Base-by-base conservation (phyloP, 179 eudicot species). In the Beta lomatogona region DNA sequence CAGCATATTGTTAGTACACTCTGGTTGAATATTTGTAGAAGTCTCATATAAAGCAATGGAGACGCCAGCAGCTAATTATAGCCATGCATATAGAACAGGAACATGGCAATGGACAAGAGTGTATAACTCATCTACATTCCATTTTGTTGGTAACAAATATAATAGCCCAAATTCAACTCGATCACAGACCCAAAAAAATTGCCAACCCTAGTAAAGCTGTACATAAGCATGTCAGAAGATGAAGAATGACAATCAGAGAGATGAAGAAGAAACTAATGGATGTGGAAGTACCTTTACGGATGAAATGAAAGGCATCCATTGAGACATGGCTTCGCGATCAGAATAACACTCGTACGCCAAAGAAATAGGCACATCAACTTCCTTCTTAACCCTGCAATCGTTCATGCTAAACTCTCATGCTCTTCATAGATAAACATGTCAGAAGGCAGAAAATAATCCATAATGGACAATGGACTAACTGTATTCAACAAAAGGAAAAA, bases 251-350 rank as follows among this genome's bases (percentile, higher is more conserved):
- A n/a, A n/a, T 8, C 25, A 0, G 8, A 10, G 59, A 48, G 22
- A 6, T 36, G 41, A 66, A 41, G 48, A 36, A 6, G 1, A 10
- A 16, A 22, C 41, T 36, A 36, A 22, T 45, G 67, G 31, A 53
- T 36, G 46, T 18, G 11, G 7, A 74, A 18, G 57, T 21, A 88
- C 98, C 99, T 95, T 86, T 9, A 95, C 97, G 69, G 95, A 74
- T 11, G 98, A 94, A 87, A 95, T 95, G 90, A 94, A 95, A 12
- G 97, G 97, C 98, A 95, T 95, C 99, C 99, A 95, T 9, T 82
- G 87, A 76, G 99, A 89, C 77, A 94, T 94, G 85, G 96, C 91
- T 87, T 96, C 96, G 21, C 98, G 95, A 77, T 96, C 96, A 18
- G 87, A 89, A 87, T 94, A 96, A 77, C 95, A 94, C 19, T 89